Base-by-base conservation (phyloP, 208 protist species). In the Acanthamoeba culbertsoni region DNA sequence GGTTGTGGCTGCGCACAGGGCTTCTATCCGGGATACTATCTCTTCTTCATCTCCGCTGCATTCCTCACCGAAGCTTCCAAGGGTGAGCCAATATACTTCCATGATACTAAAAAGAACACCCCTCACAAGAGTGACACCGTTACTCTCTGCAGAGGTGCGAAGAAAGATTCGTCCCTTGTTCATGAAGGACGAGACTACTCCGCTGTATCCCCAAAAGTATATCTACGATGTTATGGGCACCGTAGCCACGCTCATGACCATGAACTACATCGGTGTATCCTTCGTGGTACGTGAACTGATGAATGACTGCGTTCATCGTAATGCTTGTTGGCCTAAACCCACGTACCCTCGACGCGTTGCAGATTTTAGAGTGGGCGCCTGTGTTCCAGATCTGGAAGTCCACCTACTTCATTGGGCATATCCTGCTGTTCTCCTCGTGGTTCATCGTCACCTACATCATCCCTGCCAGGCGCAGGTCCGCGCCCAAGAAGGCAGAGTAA, bases 21-120 rank as follows among this genome's bases (percentile, higher is more conserved):
- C 26, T 96, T 96, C 93, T 96, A 96, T 40, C 95, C 95, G n/a
- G 95, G 95, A 46, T 96, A 96, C 75, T 96, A 95, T 37, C 42
- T 94, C 33, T 95, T 95, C 86, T 96, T 96, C 63, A 26, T 93
- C 2, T 35, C 43, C 2, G 43, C 55, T 1, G 92, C 95, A 18
- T 77, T 96, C 62, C 63, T 96, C 45, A 96, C 95, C 16, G 95
- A 96, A 35, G 45, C 94, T 35, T 84, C 65, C 16, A 96, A 96
- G 40, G 86, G 86, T 92, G 14, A 31, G 46, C 26, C 42, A 18
- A 37, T 33, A 3, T 46, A 42, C n/a, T n/a, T n/a, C n/a, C n/a
- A n/a, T n/a, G n/a, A n/a, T n/a, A n/a, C n/a, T n/a, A n/a, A n/a
- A n/a, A n/a, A n/a, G n/a, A n/a, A n/a, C n/a, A n/a, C n/a, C n/a